phyloP scores from a whole-genome alignment of 78 protist genomes.

The Neovahlkampfia damariscottae region DNA sequence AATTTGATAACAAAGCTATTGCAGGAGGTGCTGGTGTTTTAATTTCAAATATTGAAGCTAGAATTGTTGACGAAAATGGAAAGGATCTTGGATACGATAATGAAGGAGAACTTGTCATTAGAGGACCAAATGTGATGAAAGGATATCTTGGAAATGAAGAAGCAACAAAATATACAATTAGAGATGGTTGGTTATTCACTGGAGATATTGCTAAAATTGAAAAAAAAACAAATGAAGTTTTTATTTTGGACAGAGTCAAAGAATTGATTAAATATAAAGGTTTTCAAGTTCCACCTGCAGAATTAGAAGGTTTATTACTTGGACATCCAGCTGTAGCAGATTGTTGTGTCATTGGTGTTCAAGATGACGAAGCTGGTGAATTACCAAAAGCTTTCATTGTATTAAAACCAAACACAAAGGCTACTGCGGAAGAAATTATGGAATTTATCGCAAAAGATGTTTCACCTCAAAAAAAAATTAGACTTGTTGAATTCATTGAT shows the following conservation, averaged over 20 bases:
- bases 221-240: conserved; percentile 15
- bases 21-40: conserved; percentile 12
- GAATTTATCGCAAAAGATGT: conserved; percentile 22
- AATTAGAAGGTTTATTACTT: conserved; percentile 69
- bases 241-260: conserved; percentile 12
- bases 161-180: conserved; percentile 46
- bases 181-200: conserved; percentile 67
- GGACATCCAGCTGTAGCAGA: conserved; percentile 54
- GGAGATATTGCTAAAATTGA: conserved; percentile 74
- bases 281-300: conserved; percentile 87
- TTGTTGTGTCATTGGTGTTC: conserved; percentile 54
- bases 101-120: conserved; percentile 37
- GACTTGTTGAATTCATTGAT: conserved; percentile 46
- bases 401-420: conserved; percentile 1
- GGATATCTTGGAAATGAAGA: conserved; percentile 47
- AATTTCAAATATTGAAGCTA: background rate
- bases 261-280: conserved; percentile 69
- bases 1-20: background rate
- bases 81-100: background rate
- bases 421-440: conserved; percentile 34
- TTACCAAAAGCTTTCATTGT: conserved; percentile 78
- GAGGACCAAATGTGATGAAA: conserved; percentile 75
- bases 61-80: background rate
- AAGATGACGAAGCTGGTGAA: conserved; percentile 58
- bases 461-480: conserved; percentile 23